Base-by-base conservation (phyloP, 805 yeast species). In the Starmerella bombicola region DNA sequence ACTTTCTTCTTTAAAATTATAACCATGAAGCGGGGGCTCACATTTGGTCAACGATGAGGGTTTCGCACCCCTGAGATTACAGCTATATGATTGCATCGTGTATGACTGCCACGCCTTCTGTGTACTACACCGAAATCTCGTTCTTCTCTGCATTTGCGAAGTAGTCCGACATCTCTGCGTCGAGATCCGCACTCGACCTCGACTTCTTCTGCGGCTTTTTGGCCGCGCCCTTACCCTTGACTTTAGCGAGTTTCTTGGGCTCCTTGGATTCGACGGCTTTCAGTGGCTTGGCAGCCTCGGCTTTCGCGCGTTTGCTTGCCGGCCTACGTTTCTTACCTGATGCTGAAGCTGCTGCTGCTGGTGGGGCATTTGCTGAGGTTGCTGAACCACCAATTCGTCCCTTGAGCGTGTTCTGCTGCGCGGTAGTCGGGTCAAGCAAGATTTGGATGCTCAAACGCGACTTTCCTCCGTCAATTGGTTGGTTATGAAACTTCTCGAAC, bases 81-180 rank as follows among this genome's bases (percentile, higher is more conserved):
- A n/a, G n/a, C n/a, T n/a, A n/a, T n/a, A n/a, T n/a, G n/a, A n/a
- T n/a, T n/a, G n/a, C n/a, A n/a, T n/a, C n/a, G n/a, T n/a, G n/a
- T n/a, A n/a, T n/a, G n/a, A n/a, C n/a, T n/a, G n/a, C n/a, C n/a
- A n/a, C n/a, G n/a, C n/a, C n/a, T n/a, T n/a, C n/a, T n/a, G n/a
- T n/a, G n/a, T n/a, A n/a, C 35, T 40, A 51, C 18, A 48, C 52
- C 24, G 50, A 37, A 37, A 51, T 51, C 35, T 48, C 54, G 30
- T 43, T 47, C 38, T 47, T 42, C 29, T 50, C 51, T 18, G 49
- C 47, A 18, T 49, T 53, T 30, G 54, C 59, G 49, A 88, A 86
- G 67, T 88, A 88, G 60, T 86, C 97, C 48, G 85, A 80, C 98
- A 91, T 88, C 68, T 88, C 97, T 60, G 86, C 94, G 65, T 91